A percentile compares a stretch with the other conserved stretches of the same genome.
Evolutionary conservation across 345 rosid species (phyloP).

Genomic region (Melaleuca alternifolia): DNA sequence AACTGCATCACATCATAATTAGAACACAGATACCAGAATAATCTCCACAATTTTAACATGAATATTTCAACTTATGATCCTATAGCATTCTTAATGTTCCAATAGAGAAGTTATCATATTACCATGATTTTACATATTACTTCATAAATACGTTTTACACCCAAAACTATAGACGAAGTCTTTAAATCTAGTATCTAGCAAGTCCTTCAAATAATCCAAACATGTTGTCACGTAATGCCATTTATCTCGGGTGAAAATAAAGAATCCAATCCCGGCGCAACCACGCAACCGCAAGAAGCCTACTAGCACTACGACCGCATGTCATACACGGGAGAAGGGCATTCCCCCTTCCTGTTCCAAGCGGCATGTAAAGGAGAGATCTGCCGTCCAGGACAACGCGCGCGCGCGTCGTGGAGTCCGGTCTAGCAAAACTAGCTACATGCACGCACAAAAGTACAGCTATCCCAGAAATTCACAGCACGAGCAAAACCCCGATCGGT

Average conservation of each 20-base stretch:
- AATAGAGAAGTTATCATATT: neutral
- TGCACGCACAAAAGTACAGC: neutral
- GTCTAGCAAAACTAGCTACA: neutral
- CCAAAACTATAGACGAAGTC: neutral
- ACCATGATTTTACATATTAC: neutral
- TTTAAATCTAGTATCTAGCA: neutral
- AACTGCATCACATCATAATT: neutral
- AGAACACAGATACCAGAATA: neutral
- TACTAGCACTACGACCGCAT: neutral
- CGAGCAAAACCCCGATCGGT: neutral
- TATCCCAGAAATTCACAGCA: neutral
- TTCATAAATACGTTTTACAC: neutral
- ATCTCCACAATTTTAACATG: neutral
- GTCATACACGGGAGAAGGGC: neutral
- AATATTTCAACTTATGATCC: neutral
- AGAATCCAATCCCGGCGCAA: neutral
- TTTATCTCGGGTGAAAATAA: neutral
- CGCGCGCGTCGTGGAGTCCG: neutral
- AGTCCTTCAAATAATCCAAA: neutral
- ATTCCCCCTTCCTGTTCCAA: neutral
- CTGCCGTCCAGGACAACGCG: neutral
- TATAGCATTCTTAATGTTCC: neutral
- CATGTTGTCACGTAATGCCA: neutral
- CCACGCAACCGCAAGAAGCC: neutral
- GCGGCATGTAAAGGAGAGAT: neutral